phyloP scores from a whole-genome alignment of 208 protist genomes.

The Sergeia podlipaevii region DNA sequence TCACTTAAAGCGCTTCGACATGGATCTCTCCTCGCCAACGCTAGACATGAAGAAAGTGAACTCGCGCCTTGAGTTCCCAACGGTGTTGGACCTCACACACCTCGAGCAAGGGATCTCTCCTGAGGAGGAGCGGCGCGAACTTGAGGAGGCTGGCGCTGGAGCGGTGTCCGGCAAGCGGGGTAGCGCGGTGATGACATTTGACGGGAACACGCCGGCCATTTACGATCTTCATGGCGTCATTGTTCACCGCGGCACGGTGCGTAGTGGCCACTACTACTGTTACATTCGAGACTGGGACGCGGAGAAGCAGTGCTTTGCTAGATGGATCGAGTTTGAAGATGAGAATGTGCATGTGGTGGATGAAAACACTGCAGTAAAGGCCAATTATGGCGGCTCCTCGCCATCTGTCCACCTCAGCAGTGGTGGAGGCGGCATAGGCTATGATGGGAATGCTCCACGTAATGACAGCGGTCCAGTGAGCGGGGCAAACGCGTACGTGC shows the following conservation, averaged over 20 bases:
- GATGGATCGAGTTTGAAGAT: slow-evolving; percentile 89
- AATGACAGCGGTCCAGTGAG: slow-evolving; percentile 7
- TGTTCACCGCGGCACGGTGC: slow-evolving; percentile 84
- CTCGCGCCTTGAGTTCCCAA: slow-evolving; percentile 67
- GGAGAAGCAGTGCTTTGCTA: slow-evolving; percentile 35
- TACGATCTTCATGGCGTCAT: slow-evolving; percentile 88
- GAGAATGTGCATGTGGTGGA: slow-evolving; percentile 56
- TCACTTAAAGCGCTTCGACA: slow-evolving; percentile 91
- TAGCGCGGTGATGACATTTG: slow-evolving; percentile 26
- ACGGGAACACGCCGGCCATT: slow-evolving; percentile 52
- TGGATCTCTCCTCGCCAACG: slow-evolving; percentile 73
- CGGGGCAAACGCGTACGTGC: slow-evolving; percentile 71
- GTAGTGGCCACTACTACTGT: slow-evolving; percentile 90
- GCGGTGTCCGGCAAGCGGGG: slow-evolving; percentile 8
- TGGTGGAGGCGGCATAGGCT: slow-evolving; percentile 1
- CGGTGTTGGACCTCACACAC: slow-evolving; percentile 52
- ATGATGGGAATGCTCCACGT: slow-evolving; percentile 12
- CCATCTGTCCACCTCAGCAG: too few species aligned
- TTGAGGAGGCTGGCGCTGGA: neutral
- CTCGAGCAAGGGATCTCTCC: slow-evolving; percentile 39
- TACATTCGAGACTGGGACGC: slow-evolving; percentile 83
- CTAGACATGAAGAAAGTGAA: slow-evolving; percentile 87
- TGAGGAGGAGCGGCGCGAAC: slow-evolving; percentile 5
- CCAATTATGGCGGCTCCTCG: slow-evolving; percentile 58
- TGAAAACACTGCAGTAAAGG: slow-evolving; percentile 52